Conservation (phyloP, 371 early-diverging fungal species). For the Mortierella polycephala region DNA sequence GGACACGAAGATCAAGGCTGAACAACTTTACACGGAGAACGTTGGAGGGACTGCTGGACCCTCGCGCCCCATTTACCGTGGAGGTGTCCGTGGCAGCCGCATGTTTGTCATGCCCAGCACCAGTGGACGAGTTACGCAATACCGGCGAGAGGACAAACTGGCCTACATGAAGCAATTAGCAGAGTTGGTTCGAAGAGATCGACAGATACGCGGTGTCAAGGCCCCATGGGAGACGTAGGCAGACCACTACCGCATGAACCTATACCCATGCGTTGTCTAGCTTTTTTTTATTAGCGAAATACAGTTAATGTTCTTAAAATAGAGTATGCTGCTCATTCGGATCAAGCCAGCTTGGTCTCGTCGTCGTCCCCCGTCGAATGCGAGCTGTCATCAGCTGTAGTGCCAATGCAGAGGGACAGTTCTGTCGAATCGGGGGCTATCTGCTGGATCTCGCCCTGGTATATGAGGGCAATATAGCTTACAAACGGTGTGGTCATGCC, state of each 20-base stretch:
- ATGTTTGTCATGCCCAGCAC: constrained; percentile 82
- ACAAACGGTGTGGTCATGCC: constrained; percentile 43
- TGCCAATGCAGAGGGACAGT: not conserved
- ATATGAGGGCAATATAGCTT: constrained; percentile 37
- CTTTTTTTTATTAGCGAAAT: too few species aligned
- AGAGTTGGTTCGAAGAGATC: constrained; percentile 40
- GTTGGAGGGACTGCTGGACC: constrained; percentile 6
- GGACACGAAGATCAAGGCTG: not conserved
- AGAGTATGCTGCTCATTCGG: too few species aligned
- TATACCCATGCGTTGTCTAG: too few species aligned
- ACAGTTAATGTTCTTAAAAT: too few species aligned
- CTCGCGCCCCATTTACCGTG: constrained; percentile 5
- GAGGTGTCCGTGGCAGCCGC: constrained; percentile 52
- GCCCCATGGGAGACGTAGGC: constrained; percentile 7
- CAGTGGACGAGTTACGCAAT: constrained; percentile 74
- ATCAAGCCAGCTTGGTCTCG: constrained; percentile 6
- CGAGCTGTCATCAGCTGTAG: not conserved
- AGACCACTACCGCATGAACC: too few species aligned
- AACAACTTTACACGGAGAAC: not conserved
- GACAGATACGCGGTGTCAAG: constrained; percentile 36
- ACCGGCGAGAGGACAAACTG: constrained; percentile 67
- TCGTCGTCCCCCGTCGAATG: not conserved
- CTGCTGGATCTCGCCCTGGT: constrained; percentile 30
- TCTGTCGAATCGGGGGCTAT: constrained; percentile 6
- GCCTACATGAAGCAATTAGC: constrained; percentile 57